A percentile compares a stretch with the other conserved stretches of the same genome.
phyloP scores from a whole-genome alignment of 2,329 filamentous ascomycete species.

The Colletotrichum melonis region DNA sequence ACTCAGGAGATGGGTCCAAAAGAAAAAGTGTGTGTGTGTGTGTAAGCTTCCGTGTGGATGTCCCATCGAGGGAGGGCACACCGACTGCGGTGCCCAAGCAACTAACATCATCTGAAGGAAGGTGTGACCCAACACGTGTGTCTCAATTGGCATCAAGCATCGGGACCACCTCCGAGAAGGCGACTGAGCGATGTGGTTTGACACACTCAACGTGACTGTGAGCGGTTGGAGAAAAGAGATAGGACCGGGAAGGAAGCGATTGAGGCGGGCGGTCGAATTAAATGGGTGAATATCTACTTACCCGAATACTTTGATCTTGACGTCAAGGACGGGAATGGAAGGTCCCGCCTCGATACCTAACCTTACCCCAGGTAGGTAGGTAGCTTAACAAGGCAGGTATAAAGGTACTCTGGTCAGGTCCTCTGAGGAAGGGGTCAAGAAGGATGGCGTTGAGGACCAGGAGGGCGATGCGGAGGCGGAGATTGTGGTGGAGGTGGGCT shows the following conservation, averaged over 20 bases:
- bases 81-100: slow-evolving; percentile 1
- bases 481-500: not conserved
- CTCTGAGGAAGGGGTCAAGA: not conserved
- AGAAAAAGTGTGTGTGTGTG: not conserved
- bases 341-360: no score
- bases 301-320: not conserved
- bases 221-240: not conserved
- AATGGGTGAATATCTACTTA: not conserved
- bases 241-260: not conserved
- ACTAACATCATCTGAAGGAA: not conserved
- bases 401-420: no score
- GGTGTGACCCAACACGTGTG: not conserved
- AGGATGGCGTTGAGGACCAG: not conserved
- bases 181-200: not conserved
- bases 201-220: not conserved
- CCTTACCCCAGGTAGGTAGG: no score
- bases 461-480: not conserved
- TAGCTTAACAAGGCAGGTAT: no score
- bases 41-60: not conserved
- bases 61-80: not conserved
- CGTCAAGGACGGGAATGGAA: no score
- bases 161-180: not conserved
- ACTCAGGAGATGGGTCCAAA: not conserved
- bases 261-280: not conserved
- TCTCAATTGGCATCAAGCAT: not conserved